phyloP scores from a whole-genome alignment of 2,329 filamentous ascomycete genomes.

The Bimuria novae-zelandiae region DNA sequence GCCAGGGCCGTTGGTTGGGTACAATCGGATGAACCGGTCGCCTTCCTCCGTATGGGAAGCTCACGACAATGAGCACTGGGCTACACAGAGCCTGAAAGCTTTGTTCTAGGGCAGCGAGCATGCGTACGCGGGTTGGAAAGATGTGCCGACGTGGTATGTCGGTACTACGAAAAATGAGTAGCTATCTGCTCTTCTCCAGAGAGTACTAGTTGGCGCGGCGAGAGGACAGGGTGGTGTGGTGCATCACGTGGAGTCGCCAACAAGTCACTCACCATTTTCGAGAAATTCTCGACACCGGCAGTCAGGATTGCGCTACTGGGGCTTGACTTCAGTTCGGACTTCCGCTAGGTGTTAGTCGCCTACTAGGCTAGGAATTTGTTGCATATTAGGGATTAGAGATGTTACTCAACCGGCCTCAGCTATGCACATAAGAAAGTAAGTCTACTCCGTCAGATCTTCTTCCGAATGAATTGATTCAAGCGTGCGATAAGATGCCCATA shows the following conservation, averaged over 20 bases:
- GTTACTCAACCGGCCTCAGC: not conserved
- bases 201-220: constrained; percentile 46
- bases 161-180: constrained; percentile 50
- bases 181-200: constrained; percentile 49
- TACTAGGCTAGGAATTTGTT: constrained; percentile 2
- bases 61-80: constrained; percentile 51
- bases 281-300: constrained; percentile 1
- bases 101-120: constrained; percentile 53
- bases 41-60: too few species aligned
- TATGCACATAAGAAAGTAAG: too few species aligned
- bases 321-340: constrained; percentile 12
- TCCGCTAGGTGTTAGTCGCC: constrained; percentile 6
- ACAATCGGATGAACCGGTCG: too few species aligned
- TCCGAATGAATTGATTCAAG: too few species aligned
- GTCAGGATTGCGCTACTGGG: not conserved
- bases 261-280: constrained; percentile 55
- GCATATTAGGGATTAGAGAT: not conserved
- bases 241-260: constrained; percentile 48
- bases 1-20: too few species aligned
- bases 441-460: not conserved
- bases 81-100: constrained; percentile 49
- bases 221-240: constrained; percentile 45
- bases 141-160: constrained; percentile 55
- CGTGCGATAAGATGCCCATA: too few species aligned
- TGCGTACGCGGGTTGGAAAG: constrained; percentile 54